Base-by-base conservation (phyloP, 352 stramenopile genomes). In the Saprolegnia diclina region DNA sequence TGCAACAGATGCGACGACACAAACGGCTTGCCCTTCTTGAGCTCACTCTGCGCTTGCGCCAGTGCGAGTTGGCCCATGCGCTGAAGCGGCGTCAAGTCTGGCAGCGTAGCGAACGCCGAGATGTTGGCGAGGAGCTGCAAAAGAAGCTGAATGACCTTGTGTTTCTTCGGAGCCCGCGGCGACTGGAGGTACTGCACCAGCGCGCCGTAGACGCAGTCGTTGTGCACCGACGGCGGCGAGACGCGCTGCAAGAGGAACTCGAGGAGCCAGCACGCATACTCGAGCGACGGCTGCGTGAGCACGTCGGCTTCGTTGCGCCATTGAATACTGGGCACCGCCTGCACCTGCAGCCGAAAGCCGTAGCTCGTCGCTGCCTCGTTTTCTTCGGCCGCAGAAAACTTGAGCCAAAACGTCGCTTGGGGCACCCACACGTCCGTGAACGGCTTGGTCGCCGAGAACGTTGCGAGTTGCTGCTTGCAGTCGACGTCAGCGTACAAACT, bases 191-290 rank as follows among this genome's bases (percentile, higher is more conserved):
- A 95, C 5, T 83, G 75, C 38, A 94, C 85, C 10, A 95, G 76
- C 19, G 87, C 85, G 4, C 76, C 82, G 64, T 90, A 95, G 7
- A 95, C 88, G 63, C 87, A 83, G 16, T 76, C 78, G 57, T 93
- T 91, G 71, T 95, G 87, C 10, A 55, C 22, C n/a, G 50, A 42
- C 6, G 24, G 57, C 35, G 57, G 22, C 42, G 42, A 1, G 42
- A 48, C 42, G 11, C 42, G 42, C 11, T 35, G 57, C 4, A 95
- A 71, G 52, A 95, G 64, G 19, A 94, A 82, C 37, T 91, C 82
- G 13, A 95, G 69, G 13, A 93, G 64, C 87, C 87, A 95, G 65
- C 87, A 95, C 3, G 87, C 87, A 82, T 86, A 95, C 40, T 95
- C 86, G 1, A 95, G 73, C 1, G 84, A 94, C 29, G 87, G 84